These are phyloP conservation scores for Elaeagnus macrophylla DNA, from an alignment of 306 rosid genomes.

Conservation along the genomic window DNA sequence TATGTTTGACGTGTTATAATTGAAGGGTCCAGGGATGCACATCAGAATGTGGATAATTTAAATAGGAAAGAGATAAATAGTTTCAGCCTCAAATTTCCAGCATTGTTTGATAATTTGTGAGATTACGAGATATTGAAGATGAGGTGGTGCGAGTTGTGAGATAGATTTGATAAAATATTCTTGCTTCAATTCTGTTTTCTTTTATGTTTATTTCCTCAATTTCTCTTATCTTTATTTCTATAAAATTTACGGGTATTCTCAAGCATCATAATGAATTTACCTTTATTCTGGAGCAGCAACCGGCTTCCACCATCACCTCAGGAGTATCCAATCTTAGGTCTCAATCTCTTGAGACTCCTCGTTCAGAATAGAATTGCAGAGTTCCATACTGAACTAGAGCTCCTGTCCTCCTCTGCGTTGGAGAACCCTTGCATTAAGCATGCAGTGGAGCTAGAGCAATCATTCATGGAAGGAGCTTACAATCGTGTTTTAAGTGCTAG, in stretches of 20 bases:
- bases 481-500: constrained; percentile 92
- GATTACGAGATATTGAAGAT: too few relatives aligned
- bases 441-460: constrained; percentile 98
- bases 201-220: not conserved
- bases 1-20: not conserved
- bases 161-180: too few relatives aligned
- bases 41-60: not conserved
- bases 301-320: constrained; percentile 72
- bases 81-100: too few relatives aligned
- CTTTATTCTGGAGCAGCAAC: constrained; percentile 45
- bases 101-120: too few relatives aligned
- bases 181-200: not conserved
- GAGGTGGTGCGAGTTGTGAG: too few relatives aligned
- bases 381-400: constrained; percentile 91
- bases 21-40: not conserved
- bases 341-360: constrained; percentile 89
- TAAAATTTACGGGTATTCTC: not conserved
- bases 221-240: not conserved
- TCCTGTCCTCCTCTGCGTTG: constrained; percentile 73
- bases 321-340: constrained; percentile 90
- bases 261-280: constrained; percentile 6
- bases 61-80: too few relatives aligned
- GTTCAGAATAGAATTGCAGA: constrained; percentile 98
- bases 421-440: constrained; percentile 89
- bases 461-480: constrained; percentile 99